These are phyloP conservation scores for Gnaphalium uliginosum DNA, from an alignment of 129 eudicot species.

Conservation along the genomic window DNA sequence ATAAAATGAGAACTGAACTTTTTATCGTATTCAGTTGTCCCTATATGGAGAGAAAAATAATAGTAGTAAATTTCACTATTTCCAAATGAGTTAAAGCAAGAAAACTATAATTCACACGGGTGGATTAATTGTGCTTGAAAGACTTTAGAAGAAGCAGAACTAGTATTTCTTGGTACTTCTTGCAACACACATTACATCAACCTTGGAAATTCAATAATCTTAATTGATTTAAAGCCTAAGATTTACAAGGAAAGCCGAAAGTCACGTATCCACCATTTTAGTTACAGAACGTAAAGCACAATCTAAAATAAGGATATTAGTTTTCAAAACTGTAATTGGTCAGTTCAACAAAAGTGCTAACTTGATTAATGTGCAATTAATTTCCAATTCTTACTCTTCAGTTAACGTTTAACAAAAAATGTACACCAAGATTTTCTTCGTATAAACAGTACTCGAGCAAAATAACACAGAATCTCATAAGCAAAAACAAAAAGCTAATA, in stretches of 20 bases:
- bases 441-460: not conserved
- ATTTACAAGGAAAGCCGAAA: not conserved
- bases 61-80: not conserved
- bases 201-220: not conserved
- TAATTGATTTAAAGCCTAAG: not conserved
- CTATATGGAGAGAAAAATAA: constrained; percentile 15
- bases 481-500: constrained; percentile 8
- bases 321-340: not conserved
- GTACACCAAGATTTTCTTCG: not conserved
- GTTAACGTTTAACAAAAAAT: not conserved
- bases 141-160: constrained; percentile 1
- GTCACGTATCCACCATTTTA: not conserved
- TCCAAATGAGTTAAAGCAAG: constrained; percentile 7
- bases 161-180: not conserved
- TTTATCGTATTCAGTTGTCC: not conserved
- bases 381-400: constrained; percentile 8
- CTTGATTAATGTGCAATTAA: not conserved
- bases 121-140: not conserved
- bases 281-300: constrained; percentile 1
- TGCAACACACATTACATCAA: not conserved
- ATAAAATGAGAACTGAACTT: constrained; percentile 14
- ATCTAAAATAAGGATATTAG: constrained; percentile 9
- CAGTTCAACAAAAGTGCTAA: constrained; percentile 17
- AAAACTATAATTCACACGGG: not conserved
- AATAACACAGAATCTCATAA: not conserved